Base-by-base conservation (phyloP, 129 eudicot genomes). In the Tagetes patula region DNA sequence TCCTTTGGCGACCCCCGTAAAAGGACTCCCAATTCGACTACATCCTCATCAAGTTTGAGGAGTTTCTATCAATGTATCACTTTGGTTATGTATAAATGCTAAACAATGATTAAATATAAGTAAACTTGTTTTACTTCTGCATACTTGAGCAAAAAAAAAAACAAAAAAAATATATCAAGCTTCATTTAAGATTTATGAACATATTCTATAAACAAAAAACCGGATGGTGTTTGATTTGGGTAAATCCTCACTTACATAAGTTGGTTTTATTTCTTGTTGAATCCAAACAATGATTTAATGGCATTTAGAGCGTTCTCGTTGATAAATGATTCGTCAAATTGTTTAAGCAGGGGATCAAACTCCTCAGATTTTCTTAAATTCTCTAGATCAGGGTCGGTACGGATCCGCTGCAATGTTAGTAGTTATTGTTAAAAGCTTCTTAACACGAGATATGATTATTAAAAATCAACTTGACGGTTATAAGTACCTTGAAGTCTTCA, bases 271-370 rank as follows among this genome's bases (percentile, higher is more conserved):
- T 82, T 82, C 88, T 94, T 94, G 82, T 85, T 85, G 85, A 90
- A 94, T 49, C 97, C 97, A 67, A 94, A 90, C 62, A 90, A 59
- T 32, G 99, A 94, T 81, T 94, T 94, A 73, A 94, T 88, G 61
- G 99, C 96, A 72, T 90, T 90, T 80, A 93, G 80, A 9, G 98
- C 98, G 52, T 81, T 93, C 83, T 94, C 99, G 12, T 94, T 94
- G 86, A 94, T 94, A 67, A 94, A 94, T 50, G 99, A 90, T 55
- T 94, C 98, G 27, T 94, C 98, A 42, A 74, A 90, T 59, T 77
- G 86, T 77, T 86, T 86, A 81, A 94, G 10, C 39, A 94, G 89
- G 47, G 93, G 77, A 46, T 94, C 89, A 72, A 94, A 94, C 3
- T 69, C 91, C 46, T 86, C 85, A 0, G 96, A 84, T 77, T 77